A percentile compares a stretch with the other conserved stretches of the same genome.
Conservation (phyloP, 495 filamentous ascomycete species). For the Aspergillus campestris region DNA sequence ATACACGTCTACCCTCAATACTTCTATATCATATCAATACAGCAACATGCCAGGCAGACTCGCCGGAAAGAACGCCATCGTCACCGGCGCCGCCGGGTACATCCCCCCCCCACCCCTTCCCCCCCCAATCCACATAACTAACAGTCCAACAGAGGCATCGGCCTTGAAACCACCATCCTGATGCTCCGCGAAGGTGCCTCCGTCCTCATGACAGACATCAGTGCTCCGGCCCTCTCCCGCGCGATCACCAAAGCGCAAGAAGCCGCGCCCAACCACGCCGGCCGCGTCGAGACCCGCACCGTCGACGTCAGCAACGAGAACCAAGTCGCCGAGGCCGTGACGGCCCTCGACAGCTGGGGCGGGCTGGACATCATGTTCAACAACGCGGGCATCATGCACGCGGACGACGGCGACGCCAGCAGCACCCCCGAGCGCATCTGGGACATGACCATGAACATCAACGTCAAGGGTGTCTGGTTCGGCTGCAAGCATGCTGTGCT, state of each 20-base stretch:
- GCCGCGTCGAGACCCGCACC: slow-evolving; percentile 47
- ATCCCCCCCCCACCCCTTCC: slow-evolving; percentile 16
- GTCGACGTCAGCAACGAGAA: slow-evolving; percentile 66
- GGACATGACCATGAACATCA: slow-evolving; percentile 90
- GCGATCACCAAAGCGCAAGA: slow-evolving; percentile 62
- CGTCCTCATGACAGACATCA: slow-evolving; percentile 82
- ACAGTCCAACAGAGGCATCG: slow-evolving; percentile 63
- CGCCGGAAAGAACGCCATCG: slow-evolving; percentile 79
- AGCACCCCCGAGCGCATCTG: slow-evolving; percentile 84
- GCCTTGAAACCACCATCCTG: slow-evolving; percentile 88
- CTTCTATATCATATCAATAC: too few relatives aligned
- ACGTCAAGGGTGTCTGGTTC: slow-evolving; percentile 98
- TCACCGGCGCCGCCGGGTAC: slow-evolving; percentile 87
- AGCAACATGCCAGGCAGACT: slow-evolving; percentile 44
- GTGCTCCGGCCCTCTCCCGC: slow-evolving; percentile 58
- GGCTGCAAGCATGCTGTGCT: slow-evolving; percentile 89
- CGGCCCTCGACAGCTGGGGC: slow-evolving; percentile 70
- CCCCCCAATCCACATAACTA: neutral
- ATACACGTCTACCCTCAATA: too few relatives aligned
- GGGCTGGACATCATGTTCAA: slow-evolving; percentile 97
- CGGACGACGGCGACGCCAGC: slow-evolving; percentile 75
- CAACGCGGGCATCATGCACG: slow-evolving; percentile 98
- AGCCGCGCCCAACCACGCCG: slow-evolving; percentile 48
- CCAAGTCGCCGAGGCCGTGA: slow-evolving; percentile 63
- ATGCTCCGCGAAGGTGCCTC: slow-evolving; percentile 85